Conservation (phyloP, 1,284 basidiomycete species). For the Xerocomus amazonicus region DNA sequence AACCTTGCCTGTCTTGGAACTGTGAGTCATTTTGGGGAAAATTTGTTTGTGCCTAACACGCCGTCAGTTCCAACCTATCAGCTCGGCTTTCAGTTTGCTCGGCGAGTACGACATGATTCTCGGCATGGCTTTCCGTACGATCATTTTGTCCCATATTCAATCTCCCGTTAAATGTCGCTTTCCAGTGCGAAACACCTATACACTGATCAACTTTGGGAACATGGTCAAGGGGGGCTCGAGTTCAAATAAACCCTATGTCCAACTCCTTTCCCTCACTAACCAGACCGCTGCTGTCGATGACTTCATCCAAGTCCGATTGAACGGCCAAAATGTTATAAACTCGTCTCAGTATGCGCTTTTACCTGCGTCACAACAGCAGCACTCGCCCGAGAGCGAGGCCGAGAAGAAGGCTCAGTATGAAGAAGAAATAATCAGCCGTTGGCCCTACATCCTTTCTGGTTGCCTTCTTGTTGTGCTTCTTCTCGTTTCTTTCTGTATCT, state of each 20-base stretch:
- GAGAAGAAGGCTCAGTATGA: constrained; percentile 72
- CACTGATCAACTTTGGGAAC: constrained; percentile 56
- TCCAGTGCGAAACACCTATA: constrained; percentile 69
- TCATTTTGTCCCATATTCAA: not conserved
- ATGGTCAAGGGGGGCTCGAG: constrained; percentile 43
- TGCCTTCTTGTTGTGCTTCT: constrained; percentile 52
- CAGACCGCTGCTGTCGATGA: constrained; percentile 44
- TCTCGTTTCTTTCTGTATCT: constrained; percentile 50
- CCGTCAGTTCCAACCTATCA: constrained; percentile 73
- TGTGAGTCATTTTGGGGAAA: constrained; percentile 39
- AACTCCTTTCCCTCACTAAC: constrained; percentile 51
- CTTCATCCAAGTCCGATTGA: constrained; percentile 51
- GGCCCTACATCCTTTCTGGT: constrained; percentile 72
- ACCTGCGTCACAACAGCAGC: constrained; percentile 54
- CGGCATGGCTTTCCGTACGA: constrained; percentile 74
- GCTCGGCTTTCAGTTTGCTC: constrained; percentile 69
- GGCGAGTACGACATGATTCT: constrained; percentile 79
- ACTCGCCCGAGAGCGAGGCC: constrained; percentile 58
- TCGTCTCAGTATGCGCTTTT: constrained; percentile 53
- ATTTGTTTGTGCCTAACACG: constrained; percentile 3
- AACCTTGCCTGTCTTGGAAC: constrained; percentile 63
- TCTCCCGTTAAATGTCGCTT: constrained; percentile 5
- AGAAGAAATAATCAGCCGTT: constrained; percentile 64
- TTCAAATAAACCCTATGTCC: constrained; percentile 48
- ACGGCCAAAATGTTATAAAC: constrained; percentile 45